Evolutionary conservation across 768 basidiomycete species (phyloP), one percentile per base, ranked within the genome.

Genomic region (Lactarius sanguifluus): DNA sequence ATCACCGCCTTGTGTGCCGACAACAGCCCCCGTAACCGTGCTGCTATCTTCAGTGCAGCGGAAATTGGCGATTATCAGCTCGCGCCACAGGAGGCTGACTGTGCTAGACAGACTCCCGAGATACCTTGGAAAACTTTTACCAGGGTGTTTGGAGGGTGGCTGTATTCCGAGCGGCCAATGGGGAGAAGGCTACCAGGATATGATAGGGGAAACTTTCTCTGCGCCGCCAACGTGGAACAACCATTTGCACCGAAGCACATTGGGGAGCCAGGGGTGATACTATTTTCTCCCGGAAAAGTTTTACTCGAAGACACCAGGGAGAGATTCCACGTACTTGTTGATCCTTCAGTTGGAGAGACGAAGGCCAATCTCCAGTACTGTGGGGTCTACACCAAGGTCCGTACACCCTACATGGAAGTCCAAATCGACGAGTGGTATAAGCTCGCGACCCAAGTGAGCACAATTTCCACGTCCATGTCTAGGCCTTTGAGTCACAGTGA

Each of bases 231-330:
- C 20, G 7, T 7, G 0, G 9, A n/a, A 7, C 65, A 66, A 3
- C 45, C 61, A 5, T 66, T 32, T 20, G 55, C 34, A 18, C 61
- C 65, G 6, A 9, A 4, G 28, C 12, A 28, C 8, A 38, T 50
- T 12, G 65, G 65, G n/a, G 4, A 54, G 28, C 25, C 65, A 10
- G 65, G 65, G 1, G 12, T 66, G 1, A 15, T 66, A 0, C 28
- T 66, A 23, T 3, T 16, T 18, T 5, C 7, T 15, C 38, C 61
- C 5, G 30, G 13, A 10, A 13, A 2, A 23, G 2, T 5, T 4
- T 28, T 18, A 2, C 18, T 34, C 6, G 56, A 56, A 9, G 43
- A 43, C 38, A 30, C 9, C 12, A n/a, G 7, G 6, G 50, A 47
- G 4, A 32, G 16, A 0, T 57, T 47, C n/a, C 65, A 34, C 5